Evolutionary conservation across 179 eudicot species (phyloP), one percentile per base, ranked within the genome.

Genomic region (Silene noctiflora): DNA sequence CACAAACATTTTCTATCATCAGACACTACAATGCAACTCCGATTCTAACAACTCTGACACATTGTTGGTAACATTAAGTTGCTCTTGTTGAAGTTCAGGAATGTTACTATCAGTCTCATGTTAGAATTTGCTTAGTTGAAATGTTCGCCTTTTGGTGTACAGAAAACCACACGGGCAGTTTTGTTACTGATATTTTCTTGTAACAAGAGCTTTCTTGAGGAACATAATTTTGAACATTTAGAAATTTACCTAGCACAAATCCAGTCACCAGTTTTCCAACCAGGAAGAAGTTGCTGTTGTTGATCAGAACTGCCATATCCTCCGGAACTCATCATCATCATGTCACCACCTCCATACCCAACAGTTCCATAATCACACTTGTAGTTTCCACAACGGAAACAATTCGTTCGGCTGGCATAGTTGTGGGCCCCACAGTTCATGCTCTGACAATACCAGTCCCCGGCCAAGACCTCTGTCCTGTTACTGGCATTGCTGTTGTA

Each of bases 191-290:
- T 0, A 39, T 39, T 11, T 7, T 39, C 11, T 39, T 39, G 46
- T 0, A 35, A 35, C 46, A 6, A 6, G 46, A 39, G 8, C 0
- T 39, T 39, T 39, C 8, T 39, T 39, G 3, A 11, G 46, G 46
- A 39, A 39, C 1, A 11, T 39, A 39, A 39, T 39, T 10, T 39
- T 17, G 29, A 31, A 24, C 0, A 71, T 17, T 3, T 16, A 6
- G 56, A 14, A 48, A 29, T 19, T 80, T 79, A 89, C 98, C 93
- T 84, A 60, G 79, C 75, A 83, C 98, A 93, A 75, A 93, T 82
- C 98, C 98, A 93, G 74, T 93, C 98, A 14, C 98, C 98, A 16
- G 92, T 64, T 81, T 93, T 93, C 97, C 97, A 93, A 13, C 98
- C 98, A 25, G 98, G 91, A 76, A 83, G 83, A 55, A 69, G 72